Base-by-base conservation (phyloP, 495 filamentous ascomycete species). In the Penicillium dipodomyicola region DNA sequence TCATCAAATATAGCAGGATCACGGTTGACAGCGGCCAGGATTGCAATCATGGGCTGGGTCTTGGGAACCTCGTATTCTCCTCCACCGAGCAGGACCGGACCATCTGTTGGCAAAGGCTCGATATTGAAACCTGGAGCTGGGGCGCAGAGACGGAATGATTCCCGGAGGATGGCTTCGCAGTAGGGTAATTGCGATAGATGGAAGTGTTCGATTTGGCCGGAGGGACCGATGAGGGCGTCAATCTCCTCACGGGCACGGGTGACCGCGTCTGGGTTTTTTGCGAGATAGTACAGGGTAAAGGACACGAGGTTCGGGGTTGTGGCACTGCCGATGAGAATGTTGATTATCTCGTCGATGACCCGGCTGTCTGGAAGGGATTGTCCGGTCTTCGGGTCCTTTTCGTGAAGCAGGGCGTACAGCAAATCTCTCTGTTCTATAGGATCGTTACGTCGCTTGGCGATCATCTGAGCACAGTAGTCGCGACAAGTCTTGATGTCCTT, bases 101-200 rank as follows among this genome's bases (percentile, higher is more conserved):
- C 77, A 0, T 82, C 78, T 56, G 82, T 76, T 19, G 79, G 75
- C 25, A 78, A 56, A 3, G 79, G 70, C 56, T 82, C 76, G 51
- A 78, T 77, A 65, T 86, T 86, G 68, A 89, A 84, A 0, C 77
- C 73, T 0, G 86, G 79, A 15, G 88, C 89, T 3, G 87, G 82
- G 3, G 88, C 81, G 23, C 75, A 78, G 1, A 92, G 71, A 47
- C 91, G 84, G 17, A 94, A 72, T 0, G 89, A 81, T 71, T 96
- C 91, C 8, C 87, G 82, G 32, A 94, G 76, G 52, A 87, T 75
- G 27, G 82, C 87, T 32, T 82, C 77, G 59, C 86, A 73, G 72
- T 89, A 92, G 5, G 76, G 72, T 8, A 92, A 72, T 50, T 85
- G 82, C 17, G 81, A 77, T 60, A 93, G 73, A 62, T 92, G 86